A percentile compares a stretch with the other conserved stretches of the same genome.
Evolutionary conservation across 2,329 filamentous ascomycete genomes (phyloP).

Genomic region (Triangularia verruculosa): DNA sequence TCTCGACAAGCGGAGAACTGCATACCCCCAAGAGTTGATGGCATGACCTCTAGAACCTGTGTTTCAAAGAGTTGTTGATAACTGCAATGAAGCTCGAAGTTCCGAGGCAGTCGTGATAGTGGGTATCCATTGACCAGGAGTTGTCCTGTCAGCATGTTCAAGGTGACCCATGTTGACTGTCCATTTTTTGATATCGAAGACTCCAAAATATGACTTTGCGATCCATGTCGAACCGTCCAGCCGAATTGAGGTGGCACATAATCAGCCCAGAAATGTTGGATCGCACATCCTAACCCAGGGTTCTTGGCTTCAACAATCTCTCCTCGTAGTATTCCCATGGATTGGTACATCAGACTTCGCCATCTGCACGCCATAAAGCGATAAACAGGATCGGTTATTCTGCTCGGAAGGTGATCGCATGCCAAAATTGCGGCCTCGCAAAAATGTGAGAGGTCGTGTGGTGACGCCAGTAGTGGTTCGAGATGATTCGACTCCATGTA

Average conservation of each 20-base stretch:
- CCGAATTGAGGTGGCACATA: constrained; percentile 26
- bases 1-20: constrained; percentile 37
- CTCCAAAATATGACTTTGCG: constrained; percentile 10
- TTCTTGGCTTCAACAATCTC: constrained; percentile 17
- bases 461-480: constrained; percentile 26
- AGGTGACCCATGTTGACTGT: constrained; percentile 33
- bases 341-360: constrained; percentile 26
- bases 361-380: constrained; percentile 27
- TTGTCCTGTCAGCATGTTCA: constrained; percentile 50
- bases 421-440: constrained; percentile 20
- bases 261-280: constrained; percentile 29
- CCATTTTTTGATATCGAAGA: background rate
- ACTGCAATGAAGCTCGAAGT: constrained; percentile 40
- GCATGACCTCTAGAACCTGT: constrained; percentile 43
- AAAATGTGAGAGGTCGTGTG: constrained; percentile 28
- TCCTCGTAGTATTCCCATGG: constrained; percentile 18
- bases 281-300: constrained; percentile 29
- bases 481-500: constrained; percentile 39
- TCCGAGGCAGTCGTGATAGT: constrained; percentile 43
- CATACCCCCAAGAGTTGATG: constrained; percentile 38
- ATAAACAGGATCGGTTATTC: constrained; percentile 10
- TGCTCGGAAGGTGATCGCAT: constrained; percentile 10
- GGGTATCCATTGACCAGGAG: constrained; percentile 52
- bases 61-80: constrained; percentile 46
- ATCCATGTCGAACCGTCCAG: constrained; percentile 22